phyloP scores from a whole-genome alignment of 352 stramenopile species.

The Pythium aquatile region DNA sequence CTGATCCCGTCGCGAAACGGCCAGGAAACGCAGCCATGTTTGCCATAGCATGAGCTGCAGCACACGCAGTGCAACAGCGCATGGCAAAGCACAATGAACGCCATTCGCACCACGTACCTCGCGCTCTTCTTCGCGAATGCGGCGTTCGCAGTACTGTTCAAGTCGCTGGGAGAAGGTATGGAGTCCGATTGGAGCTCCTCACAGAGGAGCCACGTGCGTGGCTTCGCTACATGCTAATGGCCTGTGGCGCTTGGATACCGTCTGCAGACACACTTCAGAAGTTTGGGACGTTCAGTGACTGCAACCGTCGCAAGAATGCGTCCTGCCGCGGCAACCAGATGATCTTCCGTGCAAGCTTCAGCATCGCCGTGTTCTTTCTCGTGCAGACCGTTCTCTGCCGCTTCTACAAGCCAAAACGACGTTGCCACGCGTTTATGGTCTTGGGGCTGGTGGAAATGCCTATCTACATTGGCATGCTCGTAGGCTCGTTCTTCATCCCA shows the following conservation, averaged over 20 bases:
- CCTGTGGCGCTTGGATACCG: background rate
- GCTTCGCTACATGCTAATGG: too few species aligned
- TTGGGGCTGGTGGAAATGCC: conserved; percentile 45
- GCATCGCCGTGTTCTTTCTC: conserved; percentile 55
- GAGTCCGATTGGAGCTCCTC: too few species aligned
- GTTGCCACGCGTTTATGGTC: conserved; percentile 29
- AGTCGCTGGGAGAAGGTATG: conserved; percentile 55
- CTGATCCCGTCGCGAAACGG: background rate
- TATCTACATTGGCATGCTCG: conserved; percentile 45
- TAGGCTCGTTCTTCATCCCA: conserved; percentile 76
- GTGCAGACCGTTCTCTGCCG: conserved; percentile 46
- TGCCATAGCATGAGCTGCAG: background rate
- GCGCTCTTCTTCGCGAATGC: conserved; percentile 73
- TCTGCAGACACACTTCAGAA: conserved; percentile 27
- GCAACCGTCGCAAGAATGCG: conserved; percentile 35
- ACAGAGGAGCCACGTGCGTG: too few species aligned
- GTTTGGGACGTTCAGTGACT: conserved; percentile 68
- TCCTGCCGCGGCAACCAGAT: conserved; percentile 69
- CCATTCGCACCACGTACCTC: conserved; percentile 49
- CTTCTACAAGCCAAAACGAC: conserved; percentile 33
- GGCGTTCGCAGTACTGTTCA: conserved; percentile 64
- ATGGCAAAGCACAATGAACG: conserved; percentile 31
- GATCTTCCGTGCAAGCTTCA: conserved; percentile 69
- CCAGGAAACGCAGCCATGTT: background rate
- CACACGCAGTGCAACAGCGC: too few species aligned